These are phyloP conservation scores for Gnomoniopsis smithogilvyi DNA, from an alignment of 2,329 filamentous ascomycete genomes.

Conservation along the genomic window DNA sequence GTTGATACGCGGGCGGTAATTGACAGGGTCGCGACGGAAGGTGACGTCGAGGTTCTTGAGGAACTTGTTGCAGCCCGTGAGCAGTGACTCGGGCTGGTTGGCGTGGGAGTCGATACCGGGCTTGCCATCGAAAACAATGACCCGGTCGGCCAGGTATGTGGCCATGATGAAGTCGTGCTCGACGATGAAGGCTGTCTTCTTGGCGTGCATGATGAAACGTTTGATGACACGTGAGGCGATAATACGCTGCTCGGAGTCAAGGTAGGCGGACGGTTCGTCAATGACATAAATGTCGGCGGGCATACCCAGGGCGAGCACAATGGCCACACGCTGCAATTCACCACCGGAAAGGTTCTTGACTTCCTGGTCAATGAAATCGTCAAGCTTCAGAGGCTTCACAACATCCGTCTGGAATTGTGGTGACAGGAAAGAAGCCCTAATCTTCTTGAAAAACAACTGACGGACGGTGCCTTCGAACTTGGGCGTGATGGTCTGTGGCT, in stretches of 20 bases:
- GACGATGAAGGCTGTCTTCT: constrained; percentile 98
- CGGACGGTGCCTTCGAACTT: constrained; percentile 97
- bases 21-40: constrained; percentile 95
- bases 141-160: constrained; percentile 67
- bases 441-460: constrained; percentile 99
- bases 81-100: constrained; percentile 84
- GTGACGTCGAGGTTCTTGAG: constrained; percentile 96
- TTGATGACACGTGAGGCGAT: constrained; percentile 97
- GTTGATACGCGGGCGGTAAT: constrained; percentile 97
- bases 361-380: constrained; percentile 99
- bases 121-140: constrained; percentile 97
- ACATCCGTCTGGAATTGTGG: constrained; percentile 99
- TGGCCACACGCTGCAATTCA: constrained; percentile 98
- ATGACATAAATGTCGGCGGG: constrained; percentile 98
- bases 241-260: constrained; percentile 99
- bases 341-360: constrained; percentile 98
- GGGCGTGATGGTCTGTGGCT: constrained; percentile 98
- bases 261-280: constrained; percentile 94
- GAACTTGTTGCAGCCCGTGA: constrained; percentile 96
- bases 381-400: constrained; percentile 97
- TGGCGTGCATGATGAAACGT: constrained; percentile 99
- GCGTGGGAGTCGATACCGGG: constrained; percentile 86
- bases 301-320: constrained; percentile 91
- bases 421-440: constrained; percentile 92
- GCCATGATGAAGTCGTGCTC: constrained; percentile 99